Evolutionary conservation across 495 filamentous ascomycete species (phyloP), one percentile per base, ranked within the genome.

Genomic region (Chaetomium cochliodes): DNA sequence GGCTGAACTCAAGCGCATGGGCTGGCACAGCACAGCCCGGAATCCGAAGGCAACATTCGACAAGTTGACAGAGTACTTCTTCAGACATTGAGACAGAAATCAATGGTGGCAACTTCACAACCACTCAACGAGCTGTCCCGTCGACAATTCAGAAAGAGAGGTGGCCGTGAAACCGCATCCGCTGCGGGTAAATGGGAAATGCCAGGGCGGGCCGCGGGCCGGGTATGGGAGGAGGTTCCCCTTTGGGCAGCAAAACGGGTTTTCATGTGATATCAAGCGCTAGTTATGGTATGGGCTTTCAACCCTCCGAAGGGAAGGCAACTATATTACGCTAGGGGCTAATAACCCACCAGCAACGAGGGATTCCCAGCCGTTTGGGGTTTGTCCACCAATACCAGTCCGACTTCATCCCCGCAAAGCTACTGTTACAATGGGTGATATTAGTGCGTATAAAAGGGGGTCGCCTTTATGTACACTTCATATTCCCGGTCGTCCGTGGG

Each of bases 341-440:
- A 23, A 8, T 23, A 6, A 50, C 8, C 3, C 16, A 6, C 46
- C 6, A n/a, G 23, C 46, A n/a, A 5, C 44, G 1, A 20, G 46
- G n/a, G n/a, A n/a, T 3, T 15, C 46, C n/a, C 18, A 50, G 5
- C 8, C 8, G 20, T 20, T 20, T n/a, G n/a, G 12, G 5, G 23
- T 47, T 47, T 20, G n/a, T 50, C 46, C 46, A 50, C 46, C 46
- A 50, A 50, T 50, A 9, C 46, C 46, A 20, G 46, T 50, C n/a
- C 8, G 6, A 22, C n/a, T 3, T 0, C 1, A 20, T 9, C 46
- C 46, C n/a, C 46, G 46, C n/a, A 50, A 50, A 20, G n/a, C 46
- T 11, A 50, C 46, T n/a, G n/a, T 50, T 18, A 8, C 46, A n/a
- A 23, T n/a, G 46, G 23, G 46, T 11, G 8, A 15, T 23, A 52